phyloP scores from a whole-genome alignment of 2,329 filamentous ascomycete genomes.

The Alternaria rosae region DNA sequence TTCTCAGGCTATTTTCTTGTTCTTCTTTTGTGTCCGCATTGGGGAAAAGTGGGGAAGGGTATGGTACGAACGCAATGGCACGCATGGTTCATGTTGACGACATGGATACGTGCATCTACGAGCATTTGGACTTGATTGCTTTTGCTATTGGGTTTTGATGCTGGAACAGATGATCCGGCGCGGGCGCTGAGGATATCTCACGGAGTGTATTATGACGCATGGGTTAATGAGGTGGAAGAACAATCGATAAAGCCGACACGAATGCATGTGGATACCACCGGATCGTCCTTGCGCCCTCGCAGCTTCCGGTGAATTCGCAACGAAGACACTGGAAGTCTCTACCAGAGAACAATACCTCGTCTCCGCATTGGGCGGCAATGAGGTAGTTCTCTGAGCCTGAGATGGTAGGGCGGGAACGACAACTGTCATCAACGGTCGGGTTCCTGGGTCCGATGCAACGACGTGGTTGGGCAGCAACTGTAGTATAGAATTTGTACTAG shows the following conservation, averaged over 20 bases:
- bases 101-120: slow-evolving; percentile 15
- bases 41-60: slow-evolving; percentile 17
- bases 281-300: slow-evolving; percentile 18
- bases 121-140: slow-evolving; percentile 31
- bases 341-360: slow-evolving; percentile 14
- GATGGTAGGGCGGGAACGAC: slow-evolving; percentile 24
- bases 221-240: slow-evolving; percentile 28
- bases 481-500: slow-evolving; percentile 29
- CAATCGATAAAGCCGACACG: slow-evolving; percentile 19
- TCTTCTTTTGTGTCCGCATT: slow-evolving; percentile 26
- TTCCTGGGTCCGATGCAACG: slow-evolving; percentile 7
- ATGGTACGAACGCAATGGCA: slow-evolving; percentile 18
- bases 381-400: slow-evolving; percentile 21
- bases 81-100: slow-evolving; percentile 13
- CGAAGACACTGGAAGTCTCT: slow-evolving; percentile 15
- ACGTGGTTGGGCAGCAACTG: slow-evolving; percentile 34
- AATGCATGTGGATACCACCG: slow-evolving; percentile 30
- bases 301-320: slow-evolving; percentile 25
- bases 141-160: slow-evolving; percentile 37
- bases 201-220: slow-evolving; percentile 36
- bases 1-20: slow-evolving; percentile 19
- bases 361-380: slow-evolving; percentile 33
- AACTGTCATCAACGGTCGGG: slow-evolving; percentile 30
- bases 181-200: slow-evolving; percentile 40
- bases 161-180: slow-evolving; percentile 30